Evolutionary conservation across 495 filamentous ascomycete species (phyloP), one percentile per base, ranked within the genome.

Genomic region (Pseudomonodictys pantanalensis): DNA sequence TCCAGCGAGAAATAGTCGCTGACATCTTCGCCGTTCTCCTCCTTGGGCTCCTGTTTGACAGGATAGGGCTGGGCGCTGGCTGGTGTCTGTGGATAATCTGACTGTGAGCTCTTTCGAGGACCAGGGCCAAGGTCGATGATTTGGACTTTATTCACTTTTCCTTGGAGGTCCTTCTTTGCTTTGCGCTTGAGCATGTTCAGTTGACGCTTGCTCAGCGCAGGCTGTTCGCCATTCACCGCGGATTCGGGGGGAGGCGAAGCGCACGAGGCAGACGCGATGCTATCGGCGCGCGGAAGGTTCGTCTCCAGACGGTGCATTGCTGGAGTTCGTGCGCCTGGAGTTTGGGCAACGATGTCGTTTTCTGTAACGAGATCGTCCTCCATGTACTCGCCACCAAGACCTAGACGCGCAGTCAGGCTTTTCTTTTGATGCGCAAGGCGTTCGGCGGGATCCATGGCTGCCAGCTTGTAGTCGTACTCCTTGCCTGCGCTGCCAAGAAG

Each of bases 181-280:
- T 90, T 91, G 8, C 93, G 83, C 71, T 98, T 98, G 9, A 98
- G 78, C 52, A 90, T 88, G 67, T 97, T 98, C 25, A 96, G 79
- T 69, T 97, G 93, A 12, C 93, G 85, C 56, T 91, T 88, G 75
- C 92, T 97, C 15, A 97, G 76, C 2, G 83, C 85, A 0, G 81
- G 71, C 49, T 93, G 89, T 49, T 91, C 91, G 64, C 91, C 90
- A 52, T 66, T 74, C 64, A 76, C 78, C 42, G 79, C 79, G 10
- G 74, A 67, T 8, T 52, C 59, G 17, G 70, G 81, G 28, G 60
- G 69, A 3, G 83, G 81, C 2, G 84, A 84, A 23, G 77, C 4
- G 76, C 46, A 20, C 6, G 48, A 38, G 22, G 48, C 65, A 18
- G 65, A 68, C 11, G 51, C 33, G 24, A 64, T 64, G 41, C 56